These are phyloP conservation scores for Cladosporium phlei DNA, from an alignment of 2,329 filamentous ascomycete genomes.

Conservation along the genomic window DNA sequence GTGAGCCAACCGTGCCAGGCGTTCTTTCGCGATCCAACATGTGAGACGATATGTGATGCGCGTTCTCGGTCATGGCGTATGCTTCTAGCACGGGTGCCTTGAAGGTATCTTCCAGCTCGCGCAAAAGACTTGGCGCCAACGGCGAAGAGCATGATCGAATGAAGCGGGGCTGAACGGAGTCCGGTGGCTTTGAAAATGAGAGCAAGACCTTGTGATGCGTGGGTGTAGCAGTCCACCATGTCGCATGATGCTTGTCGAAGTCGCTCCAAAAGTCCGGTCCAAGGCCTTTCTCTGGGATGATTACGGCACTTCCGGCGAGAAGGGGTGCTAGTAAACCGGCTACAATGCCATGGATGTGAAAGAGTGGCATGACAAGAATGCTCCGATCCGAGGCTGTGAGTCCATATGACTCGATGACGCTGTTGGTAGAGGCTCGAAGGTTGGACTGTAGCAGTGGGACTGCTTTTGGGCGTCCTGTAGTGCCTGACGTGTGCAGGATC, in stretches of 20 bases:
- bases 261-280: constrained; percentile 77
- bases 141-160: constrained; percentile 2
- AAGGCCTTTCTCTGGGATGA: constrained; percentile 75
- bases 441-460: background rate
- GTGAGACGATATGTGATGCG: constrained; percentile 72
- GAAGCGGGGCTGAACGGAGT: constrained; percentile 21
- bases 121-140: background rate
- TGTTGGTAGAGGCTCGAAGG: constrained; percentile 38
- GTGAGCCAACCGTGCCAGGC: constrained; percentile 74
- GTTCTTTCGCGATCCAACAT: constrained; percentile 55
- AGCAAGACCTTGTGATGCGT: constrained; percentile 88
- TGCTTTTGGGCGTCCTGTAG: background rate
- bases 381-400: background rate
- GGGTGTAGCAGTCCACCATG: constrained; percentile 88
- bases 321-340: constrained; percentile 48
- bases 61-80: constrained; percentile 85
- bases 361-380: background rate
- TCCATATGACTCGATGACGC: background rate
- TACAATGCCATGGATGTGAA: background rate
- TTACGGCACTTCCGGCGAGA: constrained; percentile 71
- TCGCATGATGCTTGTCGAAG: constrained; percentile 68
- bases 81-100: constrained; percentile 77
- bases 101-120: constrained; percentile 56
- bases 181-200: constrained; percentile 52
- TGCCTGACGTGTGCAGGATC: constrained; percentile 36